phyloP scores from a whole-genome alignment of 306 rosid genomes.

The Quercus parvula region DNA sequence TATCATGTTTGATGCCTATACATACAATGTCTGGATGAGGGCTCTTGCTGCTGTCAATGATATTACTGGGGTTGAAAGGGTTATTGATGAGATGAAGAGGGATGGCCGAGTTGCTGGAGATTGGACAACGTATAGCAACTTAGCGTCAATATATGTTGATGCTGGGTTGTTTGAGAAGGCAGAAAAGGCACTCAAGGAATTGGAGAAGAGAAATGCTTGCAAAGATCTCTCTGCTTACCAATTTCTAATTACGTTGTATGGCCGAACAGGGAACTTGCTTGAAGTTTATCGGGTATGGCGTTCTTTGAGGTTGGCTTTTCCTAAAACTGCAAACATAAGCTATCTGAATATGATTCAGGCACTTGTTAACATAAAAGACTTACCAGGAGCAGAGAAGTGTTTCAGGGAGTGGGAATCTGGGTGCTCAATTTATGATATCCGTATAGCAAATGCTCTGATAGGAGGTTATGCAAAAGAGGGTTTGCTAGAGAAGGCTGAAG shows the following conservation, averaged over 20 bases:
- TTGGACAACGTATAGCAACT: conserved; percentile 89
- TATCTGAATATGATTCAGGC: conserved; percentile 83
- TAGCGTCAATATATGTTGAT: conserved; percentile 73
- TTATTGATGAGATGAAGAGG: conserved; percentile 82
- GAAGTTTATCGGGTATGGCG: conserved; percentile 91
- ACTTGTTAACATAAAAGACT: conserved; percentile 67
- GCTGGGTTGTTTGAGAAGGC: conserved; percentile 73
- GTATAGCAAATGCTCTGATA: conserved; percentile 73
- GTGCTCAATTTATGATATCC: conserved; percentile 67
- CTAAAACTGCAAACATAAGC: conserved; percentile 77
- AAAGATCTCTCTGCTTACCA: conserved; percentile 67
- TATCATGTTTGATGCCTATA: conserved; percentile 55
- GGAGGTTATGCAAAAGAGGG: conserved; percentile 56
- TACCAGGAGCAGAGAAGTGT: conserved; percentile 87
- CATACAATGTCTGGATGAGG: conserved; percentile 88
- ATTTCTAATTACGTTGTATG: conserved; percentile 78
- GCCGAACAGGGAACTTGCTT: conserved; percentile 51
- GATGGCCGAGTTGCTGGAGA: conserved; percentile 70
- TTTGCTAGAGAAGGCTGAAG: conserved; percentile 67
- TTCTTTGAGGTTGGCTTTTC: conserved; percentile 79
- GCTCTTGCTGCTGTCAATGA: conserved; percentile 75
- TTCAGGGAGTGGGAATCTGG: conserved; percentile 75
- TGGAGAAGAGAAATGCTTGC: conserved; percentile 71
- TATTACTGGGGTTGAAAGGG: conserved; percentile 78
- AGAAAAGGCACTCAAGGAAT: conserved; percentile 67